Conservation (phyloP, 2,329 filamentous ascomycete genomes). For the Lecanoromycetidae sp. region DNA sequence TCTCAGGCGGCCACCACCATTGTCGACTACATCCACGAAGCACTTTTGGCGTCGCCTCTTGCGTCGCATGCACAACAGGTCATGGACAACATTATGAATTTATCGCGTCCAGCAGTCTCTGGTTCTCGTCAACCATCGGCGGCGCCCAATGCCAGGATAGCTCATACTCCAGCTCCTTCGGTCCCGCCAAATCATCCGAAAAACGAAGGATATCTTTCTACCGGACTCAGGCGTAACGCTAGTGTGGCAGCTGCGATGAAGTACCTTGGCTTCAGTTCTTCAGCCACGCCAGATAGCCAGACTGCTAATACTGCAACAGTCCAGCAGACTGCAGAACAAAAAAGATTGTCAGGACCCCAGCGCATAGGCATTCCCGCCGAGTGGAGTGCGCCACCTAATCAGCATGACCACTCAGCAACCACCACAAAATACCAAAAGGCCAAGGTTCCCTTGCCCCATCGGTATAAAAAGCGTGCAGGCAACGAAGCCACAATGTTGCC, state of each 20-base stretch:
- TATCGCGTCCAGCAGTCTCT: conserved; percentile 38
- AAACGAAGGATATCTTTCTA: conserved; percentile 49
- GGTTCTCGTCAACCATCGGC: conserved; percentile 19
- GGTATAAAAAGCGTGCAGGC: conserved; percentile 53
- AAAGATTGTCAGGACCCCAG: conserved; percentile 26
- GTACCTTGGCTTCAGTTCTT: conserved; percentile 43
- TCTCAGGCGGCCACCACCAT: conserved; percentile 74
- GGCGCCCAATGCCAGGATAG: conserved; percentile 15
- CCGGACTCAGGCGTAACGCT: conserved; percentile 49
- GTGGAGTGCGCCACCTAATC: conserved; percentile 57
- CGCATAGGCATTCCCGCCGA: conserved; percentile 41
- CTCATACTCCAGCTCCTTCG: conserved; percentile 32
- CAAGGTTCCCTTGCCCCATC: conserved; percentile 65
- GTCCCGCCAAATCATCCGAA: conserved; percentile 39
- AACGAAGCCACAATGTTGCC: conserved; percentile 54
- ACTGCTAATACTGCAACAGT: conserved; percentile 22
- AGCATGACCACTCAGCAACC: conserved; percentile 55
- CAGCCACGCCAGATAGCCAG: conserved; percentile 22
- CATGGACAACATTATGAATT: conserved; percentile 55
- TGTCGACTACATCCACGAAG: conserved; percentile 71
- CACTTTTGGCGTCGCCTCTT: conserved; percentile 64
- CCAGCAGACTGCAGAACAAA: conserved; percentile 21
- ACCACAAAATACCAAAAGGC: conserved; percentile 64
- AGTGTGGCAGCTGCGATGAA: conserved; percentile 54
- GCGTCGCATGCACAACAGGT: conserved; percentile 57